Evolutionary conservation across 179 eudicot genomes (phyloP), one percentile per base, ranked within the genome.

Genomic region (Beta macrorhiza): DNA sequence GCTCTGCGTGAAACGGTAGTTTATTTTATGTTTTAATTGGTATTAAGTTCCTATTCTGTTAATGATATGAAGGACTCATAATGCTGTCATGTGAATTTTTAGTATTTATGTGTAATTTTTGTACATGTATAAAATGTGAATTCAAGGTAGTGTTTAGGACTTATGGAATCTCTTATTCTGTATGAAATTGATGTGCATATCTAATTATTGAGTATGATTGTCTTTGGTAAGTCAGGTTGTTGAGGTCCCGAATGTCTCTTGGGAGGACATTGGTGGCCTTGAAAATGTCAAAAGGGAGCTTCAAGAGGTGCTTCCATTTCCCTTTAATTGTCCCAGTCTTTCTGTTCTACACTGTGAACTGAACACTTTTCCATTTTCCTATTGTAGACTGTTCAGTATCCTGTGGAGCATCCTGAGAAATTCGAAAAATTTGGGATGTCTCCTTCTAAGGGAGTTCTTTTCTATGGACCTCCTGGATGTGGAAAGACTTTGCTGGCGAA

Each of bases 1-100:
- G 95, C 97, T 69, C 74, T 93, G 70, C 97, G 97, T 62, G 97
- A 93, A 84, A 93, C 97, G n/a, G 93, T 92, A 53, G 89, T 59
- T 16, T 25, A 3, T 78, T 42, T 17, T 67, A 20, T 20, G 64
- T 14, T 17, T 37, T 49, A 20, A 37, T 16, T 3, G 6, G 37
- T 45, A n/a, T 29, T 52, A 51, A 49, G 74, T 9, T 42, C 67
- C 5, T n/a, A 45, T 20, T 67, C 69, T 77, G 53, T 47, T 67
- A 2, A 44, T 15, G 69, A 56, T 32, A 52, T 49, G 12, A 12
- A 32, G 42, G 42, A 37, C 42, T 37, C 42, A 2, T 37, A 37
- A 37, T 37, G 42, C 1, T 37, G 42, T 37, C 42, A 37, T 37
- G 42, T 37, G 42, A 37, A 37, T 37, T 2, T 2, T 37, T 37